Evolutionary conservation across 176 grass and related monocot genomes (phyloP), one percentile per base, ranked within the genome.

Genomic region (Oryza longistaminata): DNA sequence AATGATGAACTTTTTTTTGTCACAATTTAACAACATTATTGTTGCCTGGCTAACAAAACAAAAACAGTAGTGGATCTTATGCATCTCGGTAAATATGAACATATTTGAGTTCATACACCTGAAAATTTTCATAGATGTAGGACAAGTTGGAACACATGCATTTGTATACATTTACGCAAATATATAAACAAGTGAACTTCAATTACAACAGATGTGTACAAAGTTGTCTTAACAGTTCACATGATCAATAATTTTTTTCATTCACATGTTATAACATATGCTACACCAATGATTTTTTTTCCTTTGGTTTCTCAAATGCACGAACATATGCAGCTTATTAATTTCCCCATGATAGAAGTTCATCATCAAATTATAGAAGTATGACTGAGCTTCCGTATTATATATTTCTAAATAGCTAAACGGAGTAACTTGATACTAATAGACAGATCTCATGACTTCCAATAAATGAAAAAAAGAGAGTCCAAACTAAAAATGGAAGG

Each of bases 401-500:
- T 24, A 62, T 62, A 62, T 62, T 62, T 58, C 15, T 58, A 58
- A 58, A 58, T 21, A 6, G 52, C 52, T 58, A 58, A 58, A 58
- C 0, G 6, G 58, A 24, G 26, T 21, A 66, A 14, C 39, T 21
- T 83, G 69, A 1, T 2, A 74, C 19, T 43, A 43, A 67, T 62
- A 62, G 37, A 73, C n/a, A 27, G 22, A 29, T 6, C 6, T 27
- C 25, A 26, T 27, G 12, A 49, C 1, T 48, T 46, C 12, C 22
- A 73, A 9, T 13, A 33, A 75, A 5, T 11, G 2, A 4, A 64
- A 13, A 77, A 88, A 71, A 55, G 37, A 55, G 37, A 10, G 72
- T 46, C 25, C 21, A 82, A 79, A 48, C 8, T 70, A 74, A 74
- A 49, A 55, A 66, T 46, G 33, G 31, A 55, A 80, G 43, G 25